Evolutionary conservation across 345 rosid species (phyloP).

Genomic region (Heritiera fomes): DNA sequence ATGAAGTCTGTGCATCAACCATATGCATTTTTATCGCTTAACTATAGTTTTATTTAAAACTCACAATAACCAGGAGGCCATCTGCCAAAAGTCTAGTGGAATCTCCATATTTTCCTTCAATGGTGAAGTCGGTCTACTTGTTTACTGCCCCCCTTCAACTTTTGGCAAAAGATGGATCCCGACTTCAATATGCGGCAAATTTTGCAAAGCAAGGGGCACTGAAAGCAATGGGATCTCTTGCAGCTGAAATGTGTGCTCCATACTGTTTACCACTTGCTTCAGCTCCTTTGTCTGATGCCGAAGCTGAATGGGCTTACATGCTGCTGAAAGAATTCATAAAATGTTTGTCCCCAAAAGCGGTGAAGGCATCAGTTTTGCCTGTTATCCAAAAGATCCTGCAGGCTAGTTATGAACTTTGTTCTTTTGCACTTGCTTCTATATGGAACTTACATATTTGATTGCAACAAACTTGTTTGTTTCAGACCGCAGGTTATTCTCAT

Average conservation of each 20-base stretch:
- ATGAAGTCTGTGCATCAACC: background rate
- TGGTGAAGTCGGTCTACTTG: constrained; percentile 76
- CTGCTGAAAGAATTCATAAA: constrained; percentile 76
- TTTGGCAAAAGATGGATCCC: constrained; percentile 60
- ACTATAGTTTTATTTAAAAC: constrained; percentile 23
- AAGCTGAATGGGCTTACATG: constrained; percentile 81
- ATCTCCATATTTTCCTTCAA: constrained; percentile 82
- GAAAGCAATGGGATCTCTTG: constrained; percentile 80
- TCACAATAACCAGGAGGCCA: constrained; percentile 71
- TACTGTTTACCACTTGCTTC: constrained; percentile 73
- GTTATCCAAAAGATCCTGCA: constrained; percentile 81
- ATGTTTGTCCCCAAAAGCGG: constrained; percentile 65
- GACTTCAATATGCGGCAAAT: constrained; percentile 75
- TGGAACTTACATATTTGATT: constrained; percentile 23
- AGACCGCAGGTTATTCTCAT: constrained; percentile 90
- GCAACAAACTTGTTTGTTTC: constrained; percentile 39
- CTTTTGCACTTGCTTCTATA: constrained; percentile 21
- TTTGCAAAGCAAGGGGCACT: constrained; percentile 86
- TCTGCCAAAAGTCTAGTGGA: constrained; percentile 74
- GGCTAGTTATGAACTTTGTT: constrained; percentile 52
- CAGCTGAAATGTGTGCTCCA: constrained; percentile 78
- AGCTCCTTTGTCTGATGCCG: constrained; percentile 55
- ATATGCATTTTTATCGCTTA: constrained; percentile 14
- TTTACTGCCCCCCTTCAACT: constrained; percentile 87
- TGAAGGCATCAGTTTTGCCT: constrained; percentile 71